Evolutionary conservation across 2,329 filamentous ascomycete genomes (phyloP), one percentile per base, ranked within the genome.

Genomic region (Didymella pinodella): DNA sequence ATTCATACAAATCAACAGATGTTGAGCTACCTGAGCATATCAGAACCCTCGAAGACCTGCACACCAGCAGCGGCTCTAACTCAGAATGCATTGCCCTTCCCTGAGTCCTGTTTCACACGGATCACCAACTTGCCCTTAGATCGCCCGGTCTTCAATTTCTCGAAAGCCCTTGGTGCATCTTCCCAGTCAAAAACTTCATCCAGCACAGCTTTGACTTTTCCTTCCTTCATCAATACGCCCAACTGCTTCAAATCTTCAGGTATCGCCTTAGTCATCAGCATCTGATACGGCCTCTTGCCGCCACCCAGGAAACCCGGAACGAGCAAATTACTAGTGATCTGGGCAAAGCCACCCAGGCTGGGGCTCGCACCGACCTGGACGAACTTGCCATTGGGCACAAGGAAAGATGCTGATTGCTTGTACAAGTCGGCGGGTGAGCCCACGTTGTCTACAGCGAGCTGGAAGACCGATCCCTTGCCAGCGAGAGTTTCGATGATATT

Each of bases 81-180:
- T 22, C 22, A 48, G 10, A 20, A 48, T 10, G 44, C 10, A 11
- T 16, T 48, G 22, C 12, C 25, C 12, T 58, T 58, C 25, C 49
- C 49, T 3, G 49, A 57, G 5, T 68, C 62, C 38, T 74, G 63
- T 52, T 65, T 69, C 34, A 77, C 71, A 48, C 67, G 71, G 10
- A 82, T 65, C 3, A 90, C 79, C 62, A 90, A 75, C 76, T 90
- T 90, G 0, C 88, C 88, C 61, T 76, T 83, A 1, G 83, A 79
- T 32, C 82, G 79, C 0, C 83, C 83, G 0, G 78, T 83, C 75
- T 84, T 87, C 66, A 89, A 68, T 68, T 81, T 86, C 70, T 83
- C 81, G 73, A 85, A 87, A 2, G 86, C 88, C 67, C 83, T 80
- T 0, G 82, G 80, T 2, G 80, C 83, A 55, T 89, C 81, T 45